Evolutionary conservation across 2,329 filamentous ascomycete species (phyloP).

Genomic region (Calonectria hawksworthii): DNA sequence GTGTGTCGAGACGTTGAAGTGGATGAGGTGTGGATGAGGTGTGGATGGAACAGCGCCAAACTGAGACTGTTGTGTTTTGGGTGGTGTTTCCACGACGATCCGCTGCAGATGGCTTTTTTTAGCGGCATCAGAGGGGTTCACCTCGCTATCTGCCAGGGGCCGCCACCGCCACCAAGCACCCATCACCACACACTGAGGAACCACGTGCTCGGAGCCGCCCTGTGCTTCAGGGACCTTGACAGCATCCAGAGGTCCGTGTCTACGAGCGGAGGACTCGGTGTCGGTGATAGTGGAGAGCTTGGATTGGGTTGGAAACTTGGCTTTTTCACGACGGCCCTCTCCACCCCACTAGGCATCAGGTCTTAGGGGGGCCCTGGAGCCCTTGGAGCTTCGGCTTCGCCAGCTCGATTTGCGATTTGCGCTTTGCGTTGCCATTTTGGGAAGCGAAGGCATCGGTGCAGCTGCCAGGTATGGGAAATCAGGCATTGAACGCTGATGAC

Average conservation of each 20-base stretch:
- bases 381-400: not conserved
- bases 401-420: conserved; percentile 17
- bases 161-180: conserved; percentile 24
- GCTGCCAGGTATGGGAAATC: conserved; percentile 13
- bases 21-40: conserved; percentile 10
- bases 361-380: conserved; percentile 1
- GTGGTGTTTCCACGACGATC: conserved; percentile 19
- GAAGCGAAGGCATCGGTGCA: conserved; percentile 13
- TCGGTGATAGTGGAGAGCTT: conserved; percentile 13
- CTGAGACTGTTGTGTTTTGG: not conserved
- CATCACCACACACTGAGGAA: conserved; percentile 19
- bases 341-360: not conserved
- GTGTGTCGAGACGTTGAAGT: conserved; percentile 9
- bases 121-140: conserved; percentile 29
- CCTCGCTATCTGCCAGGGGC: conserved; percentile 21
- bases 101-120: conserved; percentile 27
- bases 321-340: not conserved
- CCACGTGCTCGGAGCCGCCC: conserved; percentile 41
- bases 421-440: conserved; percentile 7
- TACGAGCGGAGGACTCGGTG: not conserved
- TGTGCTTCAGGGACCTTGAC: conserved; percentile 38
- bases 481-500: not conserved
- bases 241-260: conserved; percentile 3
- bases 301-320: conserved; percentile 1
- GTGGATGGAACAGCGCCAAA: conserved; percentile 7